Conservation (phyloP, 768 basidiomycete species). For the Termitomyces eurrhizus region DNA sequence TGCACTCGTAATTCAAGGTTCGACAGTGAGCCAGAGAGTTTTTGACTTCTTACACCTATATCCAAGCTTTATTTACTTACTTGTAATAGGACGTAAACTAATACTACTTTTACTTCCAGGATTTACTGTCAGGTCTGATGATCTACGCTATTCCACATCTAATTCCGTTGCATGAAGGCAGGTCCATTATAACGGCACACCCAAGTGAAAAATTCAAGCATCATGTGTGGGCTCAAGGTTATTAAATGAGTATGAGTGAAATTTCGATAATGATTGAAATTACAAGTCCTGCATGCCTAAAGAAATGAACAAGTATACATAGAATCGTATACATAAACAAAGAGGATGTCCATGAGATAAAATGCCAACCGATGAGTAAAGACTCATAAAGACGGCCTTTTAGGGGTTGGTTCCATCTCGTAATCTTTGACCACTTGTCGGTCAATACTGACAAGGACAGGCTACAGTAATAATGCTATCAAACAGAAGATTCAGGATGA, state of each 20-base stretch:
- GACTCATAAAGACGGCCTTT: conserved; percentile 3
- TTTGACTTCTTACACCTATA: too few relatives aligned
- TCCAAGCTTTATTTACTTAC: too few relatives aligned
- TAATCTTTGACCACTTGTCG: conserved; percentile 11
- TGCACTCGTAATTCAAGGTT: not conserved
- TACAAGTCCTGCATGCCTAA: not conserved
- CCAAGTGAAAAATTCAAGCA: too few relatives aligned
- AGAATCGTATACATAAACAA: not conserved
- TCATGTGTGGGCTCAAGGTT: not conserved
- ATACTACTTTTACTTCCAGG: too few relatives aligned
- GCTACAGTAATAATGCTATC: not conserved
- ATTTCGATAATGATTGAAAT: not conserved
- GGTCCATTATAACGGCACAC: too few relatives aligned
- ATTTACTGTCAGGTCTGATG: too few relatives aligned
- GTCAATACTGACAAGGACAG: conserved; percentile 16
- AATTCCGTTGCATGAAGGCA: too few relatives aligned
- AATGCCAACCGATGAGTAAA: not conserved
- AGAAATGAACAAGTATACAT: not conserved
- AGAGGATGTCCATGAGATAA: not conserved
- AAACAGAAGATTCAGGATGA: not conserved
- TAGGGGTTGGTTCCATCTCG: conserved; percentile 1
- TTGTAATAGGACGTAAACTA: too few relatives aligned
- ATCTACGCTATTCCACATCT: not conserved
- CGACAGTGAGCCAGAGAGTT: too few relatives aligned
- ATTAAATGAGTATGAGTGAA: not conserved